Base-by-base conservation (phyloP, 345 rosid species). In the Populus euphratica region DNA sequence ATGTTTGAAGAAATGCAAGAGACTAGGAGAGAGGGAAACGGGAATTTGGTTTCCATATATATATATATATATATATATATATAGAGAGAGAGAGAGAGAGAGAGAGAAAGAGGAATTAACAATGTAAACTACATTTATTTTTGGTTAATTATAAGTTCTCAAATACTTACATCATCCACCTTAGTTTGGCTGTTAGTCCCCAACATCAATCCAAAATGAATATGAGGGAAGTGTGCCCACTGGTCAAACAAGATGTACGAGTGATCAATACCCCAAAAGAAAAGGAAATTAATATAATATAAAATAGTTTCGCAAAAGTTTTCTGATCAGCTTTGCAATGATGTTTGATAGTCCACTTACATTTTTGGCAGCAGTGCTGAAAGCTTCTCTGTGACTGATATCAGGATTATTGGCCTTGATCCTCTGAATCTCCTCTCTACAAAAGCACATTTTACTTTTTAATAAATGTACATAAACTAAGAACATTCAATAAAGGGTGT, bases 201-300 rank as follows among this genome's bases (percentile, higher is more conserved):
- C 87, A 92, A 76, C 94, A 87, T 92, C 85, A 94, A 76, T 68
- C 97, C 94, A 59, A 92, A 91, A 79, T 94, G 97, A 76, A 91
- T 94, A 78, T 91, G 98, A 81, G 98, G 97, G 77, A 89, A 94
- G 80, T 94, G 98, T 74, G 98, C 97, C 99, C 99, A 96, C 99
- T 96, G 56, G 52, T 35, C 73, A 74, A 69, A 35, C 33, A 21
- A 25, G 25, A 0, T 21, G 4, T 25, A n/a, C 64, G 23, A n/a
- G 25, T 9, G 73, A 70, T 77, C 73, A 84, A 63, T 44, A 75
- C 6, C 39, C 41, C 49, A 49, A 47, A 20, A 35, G 27, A 43
- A 10, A 14, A 47, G 11, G 44, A 41, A 9, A 41, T 41, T 41
- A 67, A 68, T 25, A 63, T 61, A 41, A 31, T 5, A 73, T 31